Evolutionary conservation across 129 eudicot species (phyloP).

Genomic region (Lonicera japonica): DNA sequence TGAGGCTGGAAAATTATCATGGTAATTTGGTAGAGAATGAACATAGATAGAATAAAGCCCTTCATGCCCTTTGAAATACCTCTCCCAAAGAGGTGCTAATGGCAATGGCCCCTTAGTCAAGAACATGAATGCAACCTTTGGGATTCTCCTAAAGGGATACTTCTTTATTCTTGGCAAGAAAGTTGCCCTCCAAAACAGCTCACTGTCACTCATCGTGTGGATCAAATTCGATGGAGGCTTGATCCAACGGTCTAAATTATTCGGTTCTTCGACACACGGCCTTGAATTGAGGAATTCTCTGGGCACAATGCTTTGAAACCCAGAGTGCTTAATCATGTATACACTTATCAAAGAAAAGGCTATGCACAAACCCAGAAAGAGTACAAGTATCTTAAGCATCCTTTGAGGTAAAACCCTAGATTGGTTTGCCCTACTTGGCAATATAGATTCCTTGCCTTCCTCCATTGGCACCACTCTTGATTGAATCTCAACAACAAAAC

Average conservation of each 20-base stretch:
- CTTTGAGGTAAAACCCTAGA: conserved; percentile 78
- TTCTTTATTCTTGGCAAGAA: conserved; percentile 51
- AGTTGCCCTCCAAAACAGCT: conserved; percentile 87
- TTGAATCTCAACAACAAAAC: conserved; percentile 9
- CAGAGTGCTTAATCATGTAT: conserved; percentile 54
- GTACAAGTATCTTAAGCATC: conserved; percentile 46
- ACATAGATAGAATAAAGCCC: conserved; percentile 60
- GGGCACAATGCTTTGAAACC: conserved; percentile 34
- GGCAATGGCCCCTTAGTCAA: conserved; percentile 97
- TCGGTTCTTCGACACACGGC: conserved; percentile 38
- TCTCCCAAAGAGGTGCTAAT: conserved; percentile 91
- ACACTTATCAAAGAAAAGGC: conserved; percentile 58
- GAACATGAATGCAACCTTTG: conserved; percentile 96
- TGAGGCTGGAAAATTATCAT: conserved; percentile 43
- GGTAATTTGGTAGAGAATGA: conserved; percentile 69
- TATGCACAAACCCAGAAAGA: conserved; percentile 59
- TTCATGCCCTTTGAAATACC: conserved; percentile 75
- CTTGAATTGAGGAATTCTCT: conserved; percentile 36
- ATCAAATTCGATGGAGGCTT: conserved; percentile 58
- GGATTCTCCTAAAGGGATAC: conserved; percentile 73
- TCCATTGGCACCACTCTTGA: conserved; percentile 44
- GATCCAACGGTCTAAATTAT: conserved; percentile 54
- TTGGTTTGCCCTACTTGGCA: conserved; percentile 41
- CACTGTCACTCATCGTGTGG: conserved; percentile 68
- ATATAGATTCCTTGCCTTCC: conserved; percentile 65